phyloP scores from a whole-genome alignment of 1,284 basidiomycete genomes.

The Malassezia pachydermatis region DNA sequence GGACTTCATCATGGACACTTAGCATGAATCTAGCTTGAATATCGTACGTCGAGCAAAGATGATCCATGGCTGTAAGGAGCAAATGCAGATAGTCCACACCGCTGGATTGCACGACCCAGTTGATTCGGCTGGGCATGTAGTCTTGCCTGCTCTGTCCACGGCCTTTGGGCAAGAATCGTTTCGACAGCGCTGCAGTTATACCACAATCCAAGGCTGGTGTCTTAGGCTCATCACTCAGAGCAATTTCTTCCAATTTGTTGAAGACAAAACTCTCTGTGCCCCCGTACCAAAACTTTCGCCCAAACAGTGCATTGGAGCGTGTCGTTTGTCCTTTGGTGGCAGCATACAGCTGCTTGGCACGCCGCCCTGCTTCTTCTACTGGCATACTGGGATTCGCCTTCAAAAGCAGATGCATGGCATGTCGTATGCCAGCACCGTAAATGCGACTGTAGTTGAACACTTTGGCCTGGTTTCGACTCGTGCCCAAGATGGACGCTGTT shows the following conservation, averaged over 20 bases:
- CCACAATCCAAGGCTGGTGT: constrained; percentile 92
- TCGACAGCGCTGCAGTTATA: constrained; percentile 80
- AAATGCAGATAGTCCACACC: constrained; percentile 97
- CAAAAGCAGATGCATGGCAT: constrained; percentile 76
- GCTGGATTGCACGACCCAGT: constrained; percentile 98
- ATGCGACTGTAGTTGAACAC: constrained; percentile 99
- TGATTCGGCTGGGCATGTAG: constrained; percentile 92
- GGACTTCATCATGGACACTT: constrained; percentile 92
- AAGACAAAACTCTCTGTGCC: constrained; percentile 96
- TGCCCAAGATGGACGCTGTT: constrained; percentile 84
- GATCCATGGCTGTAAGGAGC: constrained; percentile 86
- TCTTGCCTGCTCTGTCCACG: constrained; percentile 57
- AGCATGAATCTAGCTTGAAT: constrained; percentile 89
- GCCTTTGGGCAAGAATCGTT: constrained; percentile 63
- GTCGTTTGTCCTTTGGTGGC: constrained; percentile 71
- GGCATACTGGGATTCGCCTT: constrained; percentile 75
- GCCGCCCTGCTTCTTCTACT: constrained; percentile 65
- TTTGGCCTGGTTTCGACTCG: constrained; percentile 88
- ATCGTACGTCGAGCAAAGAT: constrained; percentile 68
- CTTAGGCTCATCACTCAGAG: constrained; percentile 70
- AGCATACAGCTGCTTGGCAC: constrained; percentile 77
- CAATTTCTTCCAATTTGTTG: constrained; percentile 96
- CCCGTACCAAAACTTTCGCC: constrained; percentile 83
- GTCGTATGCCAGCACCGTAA: constrained; percentile 91
- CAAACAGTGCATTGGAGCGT: constrained; percentile 30